A percentile compares a stretch with the other conserved stretches of the same genome.
Evolutionary conservation across 2,329 filamentous ascomycete genomes (phyloP).

Genomic region (Aspergillus uvarum): DNA sequence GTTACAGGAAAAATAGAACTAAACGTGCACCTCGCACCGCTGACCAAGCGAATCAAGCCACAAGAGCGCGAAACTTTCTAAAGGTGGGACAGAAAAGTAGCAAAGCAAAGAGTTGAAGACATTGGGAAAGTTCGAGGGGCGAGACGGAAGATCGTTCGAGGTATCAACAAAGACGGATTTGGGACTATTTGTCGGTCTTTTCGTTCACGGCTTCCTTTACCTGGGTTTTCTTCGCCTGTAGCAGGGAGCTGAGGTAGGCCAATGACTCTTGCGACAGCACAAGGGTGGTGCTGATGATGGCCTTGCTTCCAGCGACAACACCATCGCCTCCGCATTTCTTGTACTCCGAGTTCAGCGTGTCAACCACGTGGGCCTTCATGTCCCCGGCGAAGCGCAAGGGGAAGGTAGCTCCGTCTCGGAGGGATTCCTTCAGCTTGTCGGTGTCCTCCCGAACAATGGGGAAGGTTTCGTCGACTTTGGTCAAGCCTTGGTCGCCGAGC

Average conservation of each 20-base stretch:
- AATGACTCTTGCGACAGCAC: slow-evolving; percentile 66
- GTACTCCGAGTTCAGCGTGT: slow-evolving; percentile 47
- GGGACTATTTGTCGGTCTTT: slow-evolving; percentile 33
- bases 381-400: slow-evolving; percentile 64
- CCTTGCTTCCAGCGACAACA: slow-evolving; percentile 67
- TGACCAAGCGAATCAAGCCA: background rate
- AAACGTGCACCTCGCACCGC: background rate
- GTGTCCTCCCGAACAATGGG: slow-evolving; percentile 75
- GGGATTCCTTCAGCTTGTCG: slow-evolving; percentile 64
- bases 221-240: slow-evolving; percentile 64
- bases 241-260: slow-evolving; percentile 58
- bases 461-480: slow-evolving; percentile 67
- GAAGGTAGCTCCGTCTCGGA: slow-evolving; percentile 61
- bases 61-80: slow-evolving; percentile 7
- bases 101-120: background rate
- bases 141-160: background rate
- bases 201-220: slow-evolving; percentile 58
- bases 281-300: slow-evolving; percentile 65
- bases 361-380: slow-evolving; percentile 49
- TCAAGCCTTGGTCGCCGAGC: slow-evolving; percentile 70
- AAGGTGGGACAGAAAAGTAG: background rate
- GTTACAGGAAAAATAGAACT: slow-evolving; percentile 2
- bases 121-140: background rate
- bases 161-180: background rate
- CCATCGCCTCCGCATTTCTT: slow-evolving; percentile 55